Evolutionary conservation across 108 stramenopile genomes (phyloP).

Genomic region (Nitzschia sp.): DNA sequence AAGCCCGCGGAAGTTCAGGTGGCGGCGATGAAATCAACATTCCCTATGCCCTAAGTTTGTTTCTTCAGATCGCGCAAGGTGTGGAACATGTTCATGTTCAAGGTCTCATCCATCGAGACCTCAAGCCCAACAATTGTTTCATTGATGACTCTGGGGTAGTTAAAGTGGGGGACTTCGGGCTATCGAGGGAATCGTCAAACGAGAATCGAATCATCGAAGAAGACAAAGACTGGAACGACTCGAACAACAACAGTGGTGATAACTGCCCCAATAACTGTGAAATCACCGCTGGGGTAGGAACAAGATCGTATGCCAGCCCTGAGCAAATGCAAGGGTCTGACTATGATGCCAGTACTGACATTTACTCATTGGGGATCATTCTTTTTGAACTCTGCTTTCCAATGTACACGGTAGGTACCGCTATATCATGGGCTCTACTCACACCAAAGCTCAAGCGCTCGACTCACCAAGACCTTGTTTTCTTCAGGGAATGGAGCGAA

Average conservation of each 20-base stretch:
- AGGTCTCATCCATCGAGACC: slow-evolving; percentile 93
- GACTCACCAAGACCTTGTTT: background rate
- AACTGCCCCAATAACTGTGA: slow-evolving; percentile 42
- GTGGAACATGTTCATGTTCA: slow-evolving; percentile 89
- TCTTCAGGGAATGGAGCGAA: slow-evolving; percentile 66
- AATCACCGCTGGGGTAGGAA: slow-evolving; percentile 92
- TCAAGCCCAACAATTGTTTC: slow-evolving; percentile 90
- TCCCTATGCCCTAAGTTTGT: slow-evolving; percentile 73
- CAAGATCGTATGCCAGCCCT: slow-evolving; percentile 88
- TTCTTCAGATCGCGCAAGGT: slow-evolving; percentile 88
- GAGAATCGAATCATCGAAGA: slow-evolving; percentile 10
- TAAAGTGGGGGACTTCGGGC: slow-evolving; percentile 87
- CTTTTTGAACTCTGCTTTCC: slow-evolving; percentile 94
- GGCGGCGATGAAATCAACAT: slow-evolving; percentile 52
- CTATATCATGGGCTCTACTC: background rate
- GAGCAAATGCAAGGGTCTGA: slow-evolving; percentile 89
- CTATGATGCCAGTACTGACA: slow-evolving; percentile 92
- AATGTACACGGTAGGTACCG: slow-evolving; percentile 70
- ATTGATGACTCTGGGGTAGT: slow-evolving; percentile 77
- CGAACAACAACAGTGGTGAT: background rate
- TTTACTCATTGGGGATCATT: slow-evolving; percentile 92
- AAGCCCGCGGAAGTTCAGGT: slow-evolving; percentile 49
- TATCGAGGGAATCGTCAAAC: slow-evolving; percentile 65
- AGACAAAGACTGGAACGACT: background rate
- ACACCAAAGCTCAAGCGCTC: background rate